Base-by-base conservation (phyloP, 495 filamentous ascomycete genomes). In the Neurospora cerealis region DNA sequence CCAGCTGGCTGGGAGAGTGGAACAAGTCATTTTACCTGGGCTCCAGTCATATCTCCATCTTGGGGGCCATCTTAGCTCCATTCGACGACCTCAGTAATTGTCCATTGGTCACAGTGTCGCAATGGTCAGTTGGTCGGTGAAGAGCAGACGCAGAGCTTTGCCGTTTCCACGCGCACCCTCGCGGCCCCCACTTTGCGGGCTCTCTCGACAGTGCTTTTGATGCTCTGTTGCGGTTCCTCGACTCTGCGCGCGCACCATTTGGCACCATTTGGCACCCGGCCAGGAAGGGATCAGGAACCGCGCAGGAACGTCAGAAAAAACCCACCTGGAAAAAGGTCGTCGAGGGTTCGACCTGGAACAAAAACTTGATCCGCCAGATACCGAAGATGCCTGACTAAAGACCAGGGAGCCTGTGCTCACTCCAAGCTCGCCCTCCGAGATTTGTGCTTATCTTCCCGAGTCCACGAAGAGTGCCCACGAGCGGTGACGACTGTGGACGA, bases 141-240 rank as follows among this genome's bases (percentile, higher is more conserved):
- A 72, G 72, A 21, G 74, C 69, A 69, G 69, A 71, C 41, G 32
- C 62, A 36, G 73, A 62, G 21, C 70, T 71, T 69, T 66, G 54
- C 54, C 54, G 54, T 66, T 66, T 66, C 54, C 54, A 66, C 54
- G 54, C 54, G 54, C 54, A 34, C 28, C 28, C 32, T 66, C 28
- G 15, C 15, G 54, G 54, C 32, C 38, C 9, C 38, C 54, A 36
- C 54, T 66, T 66, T 66, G 54, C 54, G n/a, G 36, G 66, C 48
- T 38, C 69, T 37, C 34, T 34, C 17, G 69, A 44, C 41, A 40
- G 38, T 38, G 37, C 42, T 37, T 70, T 17, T 21, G 11, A 8
- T 28, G 11, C 37, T 40, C 69, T 42, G 40, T 62, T 24, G 36
- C 11, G n/a, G 34, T 37, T 34, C n/a, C 19, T 42, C 41, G 19